phyloP scores from a whole-genome alignment of 495 filamentous ascomycete genomes.

The Xylaria palmicola region DNA sequence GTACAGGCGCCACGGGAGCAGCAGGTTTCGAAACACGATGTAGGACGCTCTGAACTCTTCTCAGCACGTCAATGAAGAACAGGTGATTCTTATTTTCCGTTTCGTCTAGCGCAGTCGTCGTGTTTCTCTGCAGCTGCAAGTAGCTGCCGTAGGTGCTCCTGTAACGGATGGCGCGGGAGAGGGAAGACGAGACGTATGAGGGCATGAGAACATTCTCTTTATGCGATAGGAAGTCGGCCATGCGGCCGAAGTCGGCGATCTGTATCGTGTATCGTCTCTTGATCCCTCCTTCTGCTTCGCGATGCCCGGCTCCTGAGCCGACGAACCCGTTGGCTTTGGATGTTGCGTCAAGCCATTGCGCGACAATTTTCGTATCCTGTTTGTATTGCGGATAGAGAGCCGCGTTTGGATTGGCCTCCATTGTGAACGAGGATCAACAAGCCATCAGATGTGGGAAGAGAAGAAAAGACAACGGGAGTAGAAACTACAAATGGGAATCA shows the following conservation, averaged over 20 bases:
- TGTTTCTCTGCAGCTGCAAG: neutral
- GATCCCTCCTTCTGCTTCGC: neutral
- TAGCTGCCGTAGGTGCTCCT: slow-evolving; percentile 4
- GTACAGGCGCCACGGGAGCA: neutral
- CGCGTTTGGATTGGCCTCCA: neutral
- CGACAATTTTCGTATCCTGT: neutral
- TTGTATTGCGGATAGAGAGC: slow-evolving; percentile 3
- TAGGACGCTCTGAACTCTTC: neutral
- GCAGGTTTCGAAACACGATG: neutral
- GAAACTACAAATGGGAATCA: too few relatives aligned
- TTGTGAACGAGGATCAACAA: neutral
- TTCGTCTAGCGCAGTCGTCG: neutral
- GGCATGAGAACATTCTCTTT: neutral
- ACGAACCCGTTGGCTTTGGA: neutral
- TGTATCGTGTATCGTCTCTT: neutral
- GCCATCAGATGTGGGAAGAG: neutral
- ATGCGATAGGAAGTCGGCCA: neutral
- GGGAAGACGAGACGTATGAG: neutral
- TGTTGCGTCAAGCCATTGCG: slow-evolving; percentile 1
- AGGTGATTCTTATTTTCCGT: neutral
- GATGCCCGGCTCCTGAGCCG: neutral
- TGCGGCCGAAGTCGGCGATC: neutral
- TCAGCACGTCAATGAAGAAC: slow-evolving; percentile 1
- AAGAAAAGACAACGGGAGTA: neutral
- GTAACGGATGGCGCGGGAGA: slow-evolving; percentile 2